Percentiles rank a stretch among this genome's conserved stretches.
phyloP scores from a whole-genome alignment of 495 filamentous ascomycete species.

The Hypomontagnella monticulosa region DNA sequence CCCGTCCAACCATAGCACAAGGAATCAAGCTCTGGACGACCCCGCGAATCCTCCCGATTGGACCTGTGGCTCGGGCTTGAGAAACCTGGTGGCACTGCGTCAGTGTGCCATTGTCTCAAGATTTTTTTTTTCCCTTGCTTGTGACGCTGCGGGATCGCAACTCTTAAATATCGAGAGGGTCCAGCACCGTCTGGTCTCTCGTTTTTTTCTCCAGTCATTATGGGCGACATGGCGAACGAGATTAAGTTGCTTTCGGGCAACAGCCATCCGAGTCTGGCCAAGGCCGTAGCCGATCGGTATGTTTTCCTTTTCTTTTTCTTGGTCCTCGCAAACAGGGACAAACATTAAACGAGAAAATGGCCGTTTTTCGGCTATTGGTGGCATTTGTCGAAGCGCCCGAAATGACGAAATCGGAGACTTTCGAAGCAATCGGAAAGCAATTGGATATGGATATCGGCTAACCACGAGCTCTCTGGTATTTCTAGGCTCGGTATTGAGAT shows the following conservation, averaged over 20 bases:
- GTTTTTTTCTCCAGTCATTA: slow-evolving; percentile 31
- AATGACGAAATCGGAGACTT: slow-evolving; percentile 34
- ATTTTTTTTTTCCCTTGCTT: slow-evolving; percentile 39
- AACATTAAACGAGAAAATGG: neutral
- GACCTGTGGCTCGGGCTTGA: slow-evolving; percentile 30
- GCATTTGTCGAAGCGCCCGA: slow-evolving; percentile 5
- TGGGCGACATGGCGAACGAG: slow-evolving; percentile 74
- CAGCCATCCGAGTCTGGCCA: slow-evolving; percentile 91
- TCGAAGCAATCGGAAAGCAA: slow-evolving; percentile 5
- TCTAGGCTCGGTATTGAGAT: slow-evolving; percentile 89
- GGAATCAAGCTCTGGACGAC: slow-evolving; percentile 20
- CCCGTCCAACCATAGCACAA: slow-evolving; percentile 29
- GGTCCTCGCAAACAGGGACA: neutral
- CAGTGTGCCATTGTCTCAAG: slow-evolving; percentile 23
- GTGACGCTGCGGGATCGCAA: slow-evolving; percentile 36
- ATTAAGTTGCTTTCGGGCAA: slow-evolving; percentile 97
- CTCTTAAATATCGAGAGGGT: slow-evolving; percentile 29
- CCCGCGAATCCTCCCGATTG: slow-evolving; percentile 43
- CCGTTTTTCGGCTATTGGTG: slow-evolving; percentile 29
- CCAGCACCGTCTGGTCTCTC: slow-evolving; percentile 13
- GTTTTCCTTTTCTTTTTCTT: slow-evolving; percentile 30
- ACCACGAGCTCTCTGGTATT: slow-evolving; percentile 32
- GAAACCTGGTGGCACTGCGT: slow-evolving; percentile 33
- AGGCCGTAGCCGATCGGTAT: slow-evolving; percentile 90
- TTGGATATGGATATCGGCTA: slow-evolving; percentile 22